Base-by-base conservation (phyloP, 495 filamentous ascomycete genomes). In the Penicillium coprophilum region DNA sequence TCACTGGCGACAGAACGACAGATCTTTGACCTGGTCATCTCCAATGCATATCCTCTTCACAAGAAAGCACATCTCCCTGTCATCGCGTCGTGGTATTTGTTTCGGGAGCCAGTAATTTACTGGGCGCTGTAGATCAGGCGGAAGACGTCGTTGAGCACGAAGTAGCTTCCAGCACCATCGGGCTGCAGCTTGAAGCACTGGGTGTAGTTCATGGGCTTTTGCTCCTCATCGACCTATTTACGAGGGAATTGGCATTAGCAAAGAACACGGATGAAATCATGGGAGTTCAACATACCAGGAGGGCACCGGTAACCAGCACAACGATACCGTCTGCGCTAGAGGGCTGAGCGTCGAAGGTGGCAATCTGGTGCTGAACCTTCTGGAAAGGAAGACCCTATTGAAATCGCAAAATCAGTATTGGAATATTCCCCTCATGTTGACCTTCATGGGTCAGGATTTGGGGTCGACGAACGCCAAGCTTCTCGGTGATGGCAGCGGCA, bases 121-220 rank as follows among this genome's bases (percentile, higher is more conserved):
- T 54, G 30, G 34, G 66, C 67, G 53, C 60, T 58, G 75, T 89
- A 92, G 59, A 92, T 80, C 55, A 97, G 80, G 62, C 86, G 86
- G 84, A 96, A 97, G 74, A 96, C 75, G 68, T 97, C 92, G 79
- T 96, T 96, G 76, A 85, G 85, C 65, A 97, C 86, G 69, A 82
- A 96, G 79, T 85, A 96, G 73, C 78, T 84, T 41, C 85, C 87
- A 24, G 61, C 11, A n/a, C 72, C 75, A 27, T 92, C 87, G 34
- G 85, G 87, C 57, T 81, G 68, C 44, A 97, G 84, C 62, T 92
- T 88, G 81, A 96, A 97, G 28, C 77, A 71, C 77, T 97, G 92
- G 31, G 85, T 85, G 75, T 88, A 97, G 79, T 80, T 87, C 82
- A 96, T 90, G 39, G 91, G 89, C 57, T 81, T 79, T 59, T 86